These are phyloP conservation scores for Tillandsia leiboldiana DNA, from an alignment of 176 grass and related monocot genomes.

Conservation along the genomic window DNA sequence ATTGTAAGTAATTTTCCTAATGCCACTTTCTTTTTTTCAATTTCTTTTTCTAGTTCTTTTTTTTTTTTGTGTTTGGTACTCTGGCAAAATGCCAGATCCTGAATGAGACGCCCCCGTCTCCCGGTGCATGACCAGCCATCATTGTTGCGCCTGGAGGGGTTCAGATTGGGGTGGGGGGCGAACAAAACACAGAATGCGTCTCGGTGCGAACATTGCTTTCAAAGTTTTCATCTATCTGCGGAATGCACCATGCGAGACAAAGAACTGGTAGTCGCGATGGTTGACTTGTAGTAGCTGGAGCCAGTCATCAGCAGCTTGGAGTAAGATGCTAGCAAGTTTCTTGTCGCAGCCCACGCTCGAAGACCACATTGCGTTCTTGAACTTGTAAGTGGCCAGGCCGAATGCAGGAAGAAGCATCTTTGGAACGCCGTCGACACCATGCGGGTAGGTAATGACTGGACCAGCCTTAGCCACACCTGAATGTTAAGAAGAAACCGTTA, in stretches of 20 bases:
- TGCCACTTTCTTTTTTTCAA: too few species aligned
- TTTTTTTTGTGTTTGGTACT: too few species aligned
- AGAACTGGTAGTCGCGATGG: constrained; percentile 51
- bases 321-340: constrained; percentile 25
- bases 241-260: constrained; percentile 24
- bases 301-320: constrained; percentile 39
- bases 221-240: constrained; percentile 14
- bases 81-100: too few species aligned
- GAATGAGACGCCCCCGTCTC: too few species aligned
- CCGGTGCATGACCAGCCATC: too few species aligned
- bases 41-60: too few species aligned
- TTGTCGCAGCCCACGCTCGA: constrained; percentile 23
- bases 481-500: not conserved
- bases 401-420: constrained; percentile 31
- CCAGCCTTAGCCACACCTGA: constrained; percentile 18
- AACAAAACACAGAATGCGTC: not conserved
- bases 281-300: constrained; percentile 12
- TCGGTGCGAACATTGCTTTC: not conserved
- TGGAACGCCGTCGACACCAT: constrained; percentile 10
- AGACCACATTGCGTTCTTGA: constrained; percentile 35
- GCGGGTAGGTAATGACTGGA: constrained; percentile 7
- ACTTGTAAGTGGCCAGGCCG: constrained; percentile 48
- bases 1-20: too few species aligned
- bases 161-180: not conserved
- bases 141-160: not conserved